Evolutionary conservation across 257 asterid species (phyloP).

Genomic region (Nicotiana tabacum): DNA sequence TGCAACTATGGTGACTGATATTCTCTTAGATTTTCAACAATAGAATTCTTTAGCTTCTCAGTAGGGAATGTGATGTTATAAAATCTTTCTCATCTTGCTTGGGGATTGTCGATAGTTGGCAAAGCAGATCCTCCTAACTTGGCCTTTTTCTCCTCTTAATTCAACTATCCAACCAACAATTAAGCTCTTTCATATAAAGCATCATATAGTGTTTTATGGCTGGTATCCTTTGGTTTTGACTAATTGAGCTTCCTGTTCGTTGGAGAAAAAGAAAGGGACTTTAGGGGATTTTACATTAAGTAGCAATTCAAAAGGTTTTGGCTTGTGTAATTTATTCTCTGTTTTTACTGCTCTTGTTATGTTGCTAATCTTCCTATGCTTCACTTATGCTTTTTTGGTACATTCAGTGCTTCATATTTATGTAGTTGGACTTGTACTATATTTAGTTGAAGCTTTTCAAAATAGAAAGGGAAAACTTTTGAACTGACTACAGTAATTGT

Average conservation of each 20-base stretch:
- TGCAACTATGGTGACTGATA: background rate
- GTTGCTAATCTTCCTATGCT: background rate
- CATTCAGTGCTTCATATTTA: background rate
- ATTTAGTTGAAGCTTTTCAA: background rate
- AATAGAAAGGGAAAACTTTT: background rate
- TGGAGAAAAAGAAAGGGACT: background rate
- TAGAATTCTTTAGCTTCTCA: background rate
- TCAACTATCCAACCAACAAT: background rate
- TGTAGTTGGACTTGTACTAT: background rate
- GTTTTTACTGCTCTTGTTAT: background rate
- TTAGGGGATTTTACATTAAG: background rate
- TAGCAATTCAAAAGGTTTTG: conserved; percentile 6
- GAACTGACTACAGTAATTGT: background rate
- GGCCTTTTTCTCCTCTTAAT: background rate
- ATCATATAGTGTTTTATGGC: background rate
- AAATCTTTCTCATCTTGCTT: background rate
- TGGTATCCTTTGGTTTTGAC: background rate
- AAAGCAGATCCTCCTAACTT: background rate
- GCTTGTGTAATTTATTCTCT: conserved; percentile 1
- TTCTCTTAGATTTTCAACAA: background rate
- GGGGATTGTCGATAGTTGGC: background rate
- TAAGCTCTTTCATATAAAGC: background rate
- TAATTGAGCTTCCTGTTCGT: background rate
- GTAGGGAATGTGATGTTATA: background rate
- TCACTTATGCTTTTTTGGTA: background rate